These are phyloP conservation scores for Xerocomellus intermedius DNA, from an alignment of 768 basidiomycete species.

Conservation along the genomic window DNA sequence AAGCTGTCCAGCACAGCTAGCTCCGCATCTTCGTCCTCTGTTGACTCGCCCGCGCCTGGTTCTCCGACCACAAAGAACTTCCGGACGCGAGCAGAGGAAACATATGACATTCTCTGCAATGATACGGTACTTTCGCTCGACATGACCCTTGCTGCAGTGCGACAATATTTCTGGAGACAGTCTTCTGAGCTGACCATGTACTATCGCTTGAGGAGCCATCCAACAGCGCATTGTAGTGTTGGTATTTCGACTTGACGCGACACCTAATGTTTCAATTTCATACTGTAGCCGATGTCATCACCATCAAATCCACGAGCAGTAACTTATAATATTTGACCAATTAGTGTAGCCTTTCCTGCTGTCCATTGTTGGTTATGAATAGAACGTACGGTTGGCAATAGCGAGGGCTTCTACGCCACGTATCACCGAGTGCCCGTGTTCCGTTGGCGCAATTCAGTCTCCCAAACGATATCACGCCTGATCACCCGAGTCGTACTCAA, in stretches of 20 bases:
- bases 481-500: not conserved
- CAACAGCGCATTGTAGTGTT: not conserved
- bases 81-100: conserved; percentile 53
- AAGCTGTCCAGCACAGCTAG: conserved; percentile 42
- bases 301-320: not conserved
- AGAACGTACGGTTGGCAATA: not conserved
- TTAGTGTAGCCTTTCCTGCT: not conserved
- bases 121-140: conserved; percentile 77
- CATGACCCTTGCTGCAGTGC: conserved; percentile 88
- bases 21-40: conserved; percentile 31
- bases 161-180: conserved; percentile 87
- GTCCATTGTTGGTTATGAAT: not conserved
- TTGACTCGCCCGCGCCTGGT: conserved; percentile 38
- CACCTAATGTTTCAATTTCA: not conserved
- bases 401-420: not conserved
- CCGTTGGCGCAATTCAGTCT: too few relatives aligned
- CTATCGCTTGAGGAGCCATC: conserved; percentile 53
- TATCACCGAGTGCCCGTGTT: not conserved
- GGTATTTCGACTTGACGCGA: not conserved
- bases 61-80: conserved; percentile 23
- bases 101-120: conserved; percentile 87
- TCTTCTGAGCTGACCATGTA: conserved; percentile 70
- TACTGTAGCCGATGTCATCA: not conserved
- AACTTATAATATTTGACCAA: conserved; percentile 25
- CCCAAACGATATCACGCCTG: too few relatives aligned